Percentiles rank a stretch among this genome's conserved stretches.
phyloP scores from a whole-genome alignment of 208 protist genomes.

The Leishmania aethiopica region DNA sequence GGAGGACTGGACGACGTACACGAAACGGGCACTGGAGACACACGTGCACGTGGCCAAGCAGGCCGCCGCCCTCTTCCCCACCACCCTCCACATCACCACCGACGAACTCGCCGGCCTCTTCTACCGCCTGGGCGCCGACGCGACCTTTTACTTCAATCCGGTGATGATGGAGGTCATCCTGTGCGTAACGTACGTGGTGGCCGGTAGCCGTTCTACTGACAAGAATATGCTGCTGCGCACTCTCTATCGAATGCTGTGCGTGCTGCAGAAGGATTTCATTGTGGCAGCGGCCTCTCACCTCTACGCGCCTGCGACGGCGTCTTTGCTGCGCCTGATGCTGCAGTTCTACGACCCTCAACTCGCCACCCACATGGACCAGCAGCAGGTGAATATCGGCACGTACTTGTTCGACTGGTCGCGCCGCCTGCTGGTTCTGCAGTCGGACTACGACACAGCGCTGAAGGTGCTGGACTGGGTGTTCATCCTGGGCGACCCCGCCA shows the following conservation, averaged over 20 bases:
- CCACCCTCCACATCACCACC: conserved; percentile 15
- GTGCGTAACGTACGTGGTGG: conserved; percentile 44
- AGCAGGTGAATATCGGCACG: conserved; percentile 56
- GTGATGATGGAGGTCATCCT: conserved; percentile 48
- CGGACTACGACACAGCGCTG: conserved; percentile 42
- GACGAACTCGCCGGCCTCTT: conserved; percentile 36
- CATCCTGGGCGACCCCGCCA: conserved; percentile 62
- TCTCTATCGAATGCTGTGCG: conserved; percentile 27
- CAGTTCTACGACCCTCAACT: conserved; percentile 92
- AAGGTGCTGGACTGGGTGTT: conserved; percentile 80
- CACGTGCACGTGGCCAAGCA: conserved; percentile 36
- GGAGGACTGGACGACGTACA: conserved; percentile 15
- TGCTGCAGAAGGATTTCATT: conserved; percentile 46
- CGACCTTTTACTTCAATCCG: conserved; percentile 48
- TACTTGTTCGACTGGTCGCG: conserved; percentile 66
- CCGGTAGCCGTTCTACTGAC: conserved; percentile 16
- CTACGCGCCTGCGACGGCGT: conserved; percentile 37
- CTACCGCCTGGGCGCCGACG: conserved; percentile 38
- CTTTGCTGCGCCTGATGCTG: conserved; percentile 81
- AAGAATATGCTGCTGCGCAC: conserved; percentile 21
- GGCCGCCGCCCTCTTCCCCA: conserved; percentile 23
- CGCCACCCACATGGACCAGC: conserved; percentile 80
- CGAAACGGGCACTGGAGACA: conserved; percentile 32
- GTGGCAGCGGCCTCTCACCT: conserved; percentile 39
- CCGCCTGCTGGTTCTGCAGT: conserved; percentile 54